Evolutionary conservation across 73 alveolate genomes (phyloP).

Genomic region (Diophrys sp.): DNA sequence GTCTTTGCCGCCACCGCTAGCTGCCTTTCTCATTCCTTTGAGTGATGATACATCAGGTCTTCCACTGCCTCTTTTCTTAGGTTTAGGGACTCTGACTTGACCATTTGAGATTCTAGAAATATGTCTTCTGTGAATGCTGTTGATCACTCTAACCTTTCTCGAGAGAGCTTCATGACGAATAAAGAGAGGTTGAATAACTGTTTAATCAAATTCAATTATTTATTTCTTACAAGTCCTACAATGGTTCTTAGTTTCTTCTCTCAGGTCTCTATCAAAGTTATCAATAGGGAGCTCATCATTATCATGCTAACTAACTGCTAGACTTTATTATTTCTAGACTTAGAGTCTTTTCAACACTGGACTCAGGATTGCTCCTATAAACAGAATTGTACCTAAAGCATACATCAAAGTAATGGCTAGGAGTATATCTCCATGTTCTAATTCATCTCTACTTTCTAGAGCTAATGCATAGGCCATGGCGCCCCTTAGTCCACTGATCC

Average conservation of each 20-base stretch:
- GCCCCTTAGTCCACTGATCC: constrained; percentile 86
- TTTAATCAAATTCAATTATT: background rate
- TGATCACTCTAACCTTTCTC: background rate
- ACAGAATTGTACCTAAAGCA: constrained; percentile 30
- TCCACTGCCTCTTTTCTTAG: background rate
- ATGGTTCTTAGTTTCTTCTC: background rate
- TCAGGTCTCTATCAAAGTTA: constrained; percentile 1
- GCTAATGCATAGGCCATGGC: constrained; percentile 95
- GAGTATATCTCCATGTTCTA: constrained; percentile 55
- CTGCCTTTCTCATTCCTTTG: background rate
- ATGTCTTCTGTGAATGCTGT: background rate
- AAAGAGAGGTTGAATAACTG: constrained; percentile 2
- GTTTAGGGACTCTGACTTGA: background rate
- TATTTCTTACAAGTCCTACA: background rate
- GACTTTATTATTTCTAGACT: background rate
- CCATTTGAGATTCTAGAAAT: background rate
- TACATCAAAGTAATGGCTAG: constrained; percentile 57
- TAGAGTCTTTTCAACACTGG: constrained; percentile 7
- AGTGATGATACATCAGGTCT: too few relatives aligned
- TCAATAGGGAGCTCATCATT: background rate
- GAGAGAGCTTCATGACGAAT: constrained; percentile 3
- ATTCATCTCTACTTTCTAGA: constrained; percentile 46
- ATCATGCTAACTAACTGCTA: background rate
- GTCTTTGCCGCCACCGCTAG: background rate
- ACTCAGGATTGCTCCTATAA: constrained; percentile 17